Evolutionary conservation across 2,329 filamentous ascomycete genomes (phyloP).

Genomic region (Stachybotrys chlorohalonatus): DNA sequence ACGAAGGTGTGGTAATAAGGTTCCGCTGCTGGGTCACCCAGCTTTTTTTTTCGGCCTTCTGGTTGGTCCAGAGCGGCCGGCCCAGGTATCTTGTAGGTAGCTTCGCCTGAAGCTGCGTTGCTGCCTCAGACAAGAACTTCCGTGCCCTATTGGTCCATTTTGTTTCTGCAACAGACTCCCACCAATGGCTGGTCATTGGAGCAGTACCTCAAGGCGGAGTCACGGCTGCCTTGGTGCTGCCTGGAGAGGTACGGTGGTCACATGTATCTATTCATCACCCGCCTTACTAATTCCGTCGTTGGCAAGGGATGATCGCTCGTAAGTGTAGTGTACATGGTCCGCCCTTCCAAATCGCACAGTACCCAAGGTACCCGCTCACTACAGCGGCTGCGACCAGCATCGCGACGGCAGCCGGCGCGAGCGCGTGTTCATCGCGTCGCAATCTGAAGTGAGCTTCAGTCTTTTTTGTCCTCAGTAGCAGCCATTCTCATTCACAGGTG

Average conservation of each 20-base stretch:
- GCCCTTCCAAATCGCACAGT: background rate
- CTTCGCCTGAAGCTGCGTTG: constrained; percentile 12
- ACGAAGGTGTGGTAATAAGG: background rate
- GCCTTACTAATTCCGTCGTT: background rate
- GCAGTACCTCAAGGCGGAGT: constrained; percentile 13
- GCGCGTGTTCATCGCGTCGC: background rate
- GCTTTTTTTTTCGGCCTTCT: constrained; percentile 5
- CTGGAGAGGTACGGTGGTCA: constrained; percentile 13
- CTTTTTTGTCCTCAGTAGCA: background rate
- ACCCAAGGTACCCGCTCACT: background rate
- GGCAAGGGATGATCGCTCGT: background rate
- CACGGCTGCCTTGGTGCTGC: constrained; percentile 18
- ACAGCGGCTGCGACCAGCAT: constrained; percentile 12
- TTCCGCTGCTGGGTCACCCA: constrained; percentile 15
- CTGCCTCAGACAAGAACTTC: constrained; percentile 26
- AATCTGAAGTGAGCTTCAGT: background rate
- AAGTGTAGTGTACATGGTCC: background rate
- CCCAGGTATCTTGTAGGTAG: background rate
- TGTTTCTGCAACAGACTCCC: constrained; percentile 12
- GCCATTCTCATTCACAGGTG: background rate
- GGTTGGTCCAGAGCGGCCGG: background rate
- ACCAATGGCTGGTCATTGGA: constrained; percentile 17
- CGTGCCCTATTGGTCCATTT: constrained; percentile 17
- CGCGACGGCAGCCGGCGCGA: background rate
- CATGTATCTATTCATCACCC: constrained; percentile 10